Percentiles rank a stretch among this genome's conserved stretches.
phyloP scores from a whole-genome alignment of 768 basidiomycete genomes.

The Albatrellus ellisii region DNA sequence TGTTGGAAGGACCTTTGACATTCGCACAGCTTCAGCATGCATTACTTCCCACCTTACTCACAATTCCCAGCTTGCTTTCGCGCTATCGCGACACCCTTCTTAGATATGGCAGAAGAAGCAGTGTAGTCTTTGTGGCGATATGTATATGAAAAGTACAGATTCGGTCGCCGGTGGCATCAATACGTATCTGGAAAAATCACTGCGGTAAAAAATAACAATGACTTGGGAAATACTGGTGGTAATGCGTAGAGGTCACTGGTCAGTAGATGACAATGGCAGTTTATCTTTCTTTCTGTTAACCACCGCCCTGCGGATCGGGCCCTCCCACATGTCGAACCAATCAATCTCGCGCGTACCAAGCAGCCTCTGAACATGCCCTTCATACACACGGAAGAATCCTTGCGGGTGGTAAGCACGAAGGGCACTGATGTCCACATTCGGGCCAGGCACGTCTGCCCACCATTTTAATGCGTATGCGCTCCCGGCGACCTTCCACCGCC shows the following conservation, averaged over 20 bases:
- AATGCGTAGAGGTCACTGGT: not conserved
- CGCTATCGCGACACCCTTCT: too few species aligned
- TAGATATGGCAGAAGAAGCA: too few species aligned
- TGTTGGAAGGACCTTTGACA: too few species aligned
- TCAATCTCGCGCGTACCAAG: constrained; percentile 58
- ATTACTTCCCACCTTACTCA: too few species aligned
- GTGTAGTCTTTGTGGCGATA: too few species aligned
- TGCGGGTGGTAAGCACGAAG: not conserved
- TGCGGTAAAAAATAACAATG: too few species aligned
- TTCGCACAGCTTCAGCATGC: too few species aligned
- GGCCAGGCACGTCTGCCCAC: constrained; percentile 7
- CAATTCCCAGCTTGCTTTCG: too few species aligned
- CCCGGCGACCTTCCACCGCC: constrained; percentile 64
- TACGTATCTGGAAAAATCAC: too few species aligned
- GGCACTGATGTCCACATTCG: not conserved
- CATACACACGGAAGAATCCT: constrained; percentile 17
- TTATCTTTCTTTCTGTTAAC: constrained; percentile 11
- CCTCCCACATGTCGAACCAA: constrained; percentile 75
- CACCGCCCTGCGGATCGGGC: constrained; percentile 49
- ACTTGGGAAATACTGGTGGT: too few species aligned
- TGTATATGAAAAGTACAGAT: too few species aligned
- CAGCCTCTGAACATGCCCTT: constrained; percentile 22
- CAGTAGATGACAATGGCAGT: not conserved
- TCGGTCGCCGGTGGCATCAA: too few species aligned
- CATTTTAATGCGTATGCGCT: constrained; percentile 64